A percentile compares a stretch with the other conserved stretches of the same genome.
phyloP scores from a whole-genome alignment of 305 asterid species.

The Fraxinus platypoda region DNA sequence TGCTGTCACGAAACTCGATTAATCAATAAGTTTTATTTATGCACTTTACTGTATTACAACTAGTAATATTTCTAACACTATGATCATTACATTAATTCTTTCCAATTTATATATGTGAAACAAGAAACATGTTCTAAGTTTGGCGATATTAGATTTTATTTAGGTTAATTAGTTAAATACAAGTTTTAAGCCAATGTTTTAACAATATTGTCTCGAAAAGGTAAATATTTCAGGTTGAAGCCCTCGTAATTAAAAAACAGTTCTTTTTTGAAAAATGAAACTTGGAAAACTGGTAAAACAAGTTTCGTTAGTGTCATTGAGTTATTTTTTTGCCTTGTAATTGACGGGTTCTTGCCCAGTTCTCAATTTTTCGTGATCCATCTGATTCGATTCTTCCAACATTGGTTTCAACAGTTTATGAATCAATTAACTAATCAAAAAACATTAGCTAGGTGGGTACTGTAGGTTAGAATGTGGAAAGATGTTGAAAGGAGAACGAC shows the following conservation, averaged over 20 bases:
- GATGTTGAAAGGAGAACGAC: slow-evolving; percentile 79
- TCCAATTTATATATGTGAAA: slow-evolving; percentile 2
- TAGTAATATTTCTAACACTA: too few species aligned
- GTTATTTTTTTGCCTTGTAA: not conserved
- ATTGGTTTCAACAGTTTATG: not conserved
- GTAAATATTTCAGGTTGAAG: not conserved
- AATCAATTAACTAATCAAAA: not conserved
- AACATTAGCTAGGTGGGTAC: slow-evolving; percentile 47
- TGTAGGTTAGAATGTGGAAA: slow-evolving; percentile 70
- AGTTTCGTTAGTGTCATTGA: not conserved
- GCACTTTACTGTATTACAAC: too few species aligned
- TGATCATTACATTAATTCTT: not conserved
- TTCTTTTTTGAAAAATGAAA: not conserved
- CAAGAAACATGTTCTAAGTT: not conserved
- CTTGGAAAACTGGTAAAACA: not conserved
- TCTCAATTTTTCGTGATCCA: not conserved
- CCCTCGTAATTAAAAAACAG: not conserved
- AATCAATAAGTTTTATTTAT: too few species aligned
- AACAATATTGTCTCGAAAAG: not conserved
- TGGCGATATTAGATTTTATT: slow-evolving; percentile 17
- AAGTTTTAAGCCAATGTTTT: slow-evolving; percentile 22
- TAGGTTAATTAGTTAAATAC: slow-evolving; percentile 28
- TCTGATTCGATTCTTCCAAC: not conserved
- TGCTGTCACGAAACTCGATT: too few species aligned
- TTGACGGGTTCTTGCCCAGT: not conserved